Percentiles rank a stretch among this genome's conserved stretches.
Conservation (phyloP, 345 rosid species). For the Gossypium ekmanianum region DNA sequence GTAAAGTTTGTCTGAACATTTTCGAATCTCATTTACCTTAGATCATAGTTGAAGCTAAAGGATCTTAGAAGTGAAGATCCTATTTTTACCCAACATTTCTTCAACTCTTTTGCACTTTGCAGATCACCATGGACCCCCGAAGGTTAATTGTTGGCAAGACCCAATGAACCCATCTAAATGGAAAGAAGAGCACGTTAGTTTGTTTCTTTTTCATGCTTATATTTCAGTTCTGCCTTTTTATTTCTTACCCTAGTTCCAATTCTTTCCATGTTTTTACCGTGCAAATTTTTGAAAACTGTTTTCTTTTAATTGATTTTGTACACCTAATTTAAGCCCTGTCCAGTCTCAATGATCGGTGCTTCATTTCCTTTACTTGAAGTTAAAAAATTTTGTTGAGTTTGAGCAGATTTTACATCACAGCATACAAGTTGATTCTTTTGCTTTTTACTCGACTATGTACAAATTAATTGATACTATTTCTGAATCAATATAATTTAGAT, state of each 20-base stretch:
- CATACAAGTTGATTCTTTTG: not conserved
- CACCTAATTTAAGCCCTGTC: not conserved
- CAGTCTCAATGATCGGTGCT: not conserved
- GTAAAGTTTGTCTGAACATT: not conserved
- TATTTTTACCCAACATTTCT: not conserved
- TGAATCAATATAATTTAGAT: not conserved
- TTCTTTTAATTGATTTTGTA: not conserved
- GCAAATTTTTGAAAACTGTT: not conserved
- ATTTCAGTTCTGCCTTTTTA: not conserved
- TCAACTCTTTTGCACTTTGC: constrained; percentile 13
- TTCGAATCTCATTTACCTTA: constrained; percentile 16
- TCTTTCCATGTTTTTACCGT: not conserved
- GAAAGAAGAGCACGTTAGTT: constrained; percentile 93
- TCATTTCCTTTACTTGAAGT: constrained; percentile 1
- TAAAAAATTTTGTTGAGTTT: not conserved
- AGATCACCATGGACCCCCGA: constrained; percentile 90
- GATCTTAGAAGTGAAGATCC: not conserved
- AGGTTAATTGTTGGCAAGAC: constrained; percentile 75
- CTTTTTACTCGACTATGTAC: not conserved
- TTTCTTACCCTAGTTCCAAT: not conserved
- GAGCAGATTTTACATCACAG: not conserved
- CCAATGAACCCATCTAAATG: constrained; percentile 83
- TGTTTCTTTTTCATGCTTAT: not conserved
- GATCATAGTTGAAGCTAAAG: not conserved
- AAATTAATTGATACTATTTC: not conserved